Evolutionary conservation across 805 yeast species (phyloP).

Genomic region (Hanseniaspora pseudoguilliermondii): DNA sequence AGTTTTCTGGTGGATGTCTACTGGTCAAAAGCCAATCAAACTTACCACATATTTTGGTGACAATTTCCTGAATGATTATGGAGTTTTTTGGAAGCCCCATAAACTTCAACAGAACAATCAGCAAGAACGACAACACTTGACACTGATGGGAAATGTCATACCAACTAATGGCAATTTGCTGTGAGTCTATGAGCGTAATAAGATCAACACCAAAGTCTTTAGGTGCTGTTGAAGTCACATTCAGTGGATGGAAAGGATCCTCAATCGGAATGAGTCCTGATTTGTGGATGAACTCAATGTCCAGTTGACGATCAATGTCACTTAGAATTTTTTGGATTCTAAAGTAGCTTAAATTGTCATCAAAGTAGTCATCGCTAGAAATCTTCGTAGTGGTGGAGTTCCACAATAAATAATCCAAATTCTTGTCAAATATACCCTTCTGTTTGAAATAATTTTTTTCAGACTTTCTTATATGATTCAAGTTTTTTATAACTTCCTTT

Average conservation of each 20-base stretch:
- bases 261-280: conserved; percentile 26
- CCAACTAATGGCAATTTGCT: conserved; percentile 28
- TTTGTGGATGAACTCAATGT: conserved; percentile 26
- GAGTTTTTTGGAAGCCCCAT: conserved; percentile 27
- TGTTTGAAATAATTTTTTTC: conserved; percentile 19
- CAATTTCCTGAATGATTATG: conserved; percentile 25
- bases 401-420: conserved; percentile 23
- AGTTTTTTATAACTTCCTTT: conserved; percentile 25
- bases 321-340: conserved; percentile 25
- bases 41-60: conserved; percentile 22
- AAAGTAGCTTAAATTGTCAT: conserved; percentile 21
- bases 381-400: conserved; percentile 19
- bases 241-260: conserved; percentile 26
- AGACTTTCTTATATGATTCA: conserved; percentile 21
- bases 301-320: conserved; percentile 26
- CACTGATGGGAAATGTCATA: conserved; percentile 30
- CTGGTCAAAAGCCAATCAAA: conserved; percentile 26
- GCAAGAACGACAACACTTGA: conserved; percentile 26
- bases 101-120: conserved; percentile 25
- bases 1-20: conserved; percentile 27
- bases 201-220: conserved; percentile 27
- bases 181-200: conserved; percentile 21
- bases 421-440: conserved; percentile 20
- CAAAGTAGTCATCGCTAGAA: conserved; percentile 8
- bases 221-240: conserved; percentile 17